A percentile compares a stretch with the other conserved stretches of the same genome.
These are phyloP conservation scores for Suzukiozyma palmioleophila DNA, from an alignment of 1,139 yeast genomes.

Conservation along the genomic window DNA sequence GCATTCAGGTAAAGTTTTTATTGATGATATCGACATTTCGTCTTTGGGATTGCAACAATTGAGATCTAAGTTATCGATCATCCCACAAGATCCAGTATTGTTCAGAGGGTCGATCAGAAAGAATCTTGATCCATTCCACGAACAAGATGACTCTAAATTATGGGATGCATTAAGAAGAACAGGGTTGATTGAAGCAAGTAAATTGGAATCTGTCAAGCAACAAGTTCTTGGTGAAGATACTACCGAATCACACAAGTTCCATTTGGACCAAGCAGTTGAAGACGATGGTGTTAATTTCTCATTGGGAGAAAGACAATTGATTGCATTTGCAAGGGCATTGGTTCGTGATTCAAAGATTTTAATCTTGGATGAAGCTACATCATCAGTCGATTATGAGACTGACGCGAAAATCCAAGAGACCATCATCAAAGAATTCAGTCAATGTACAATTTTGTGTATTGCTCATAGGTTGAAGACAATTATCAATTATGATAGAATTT, in stretches of 20 bases:
- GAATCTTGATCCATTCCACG: conserved; percentile 41
- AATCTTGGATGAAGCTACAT: conserved; percentile 54
- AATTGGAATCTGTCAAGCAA: conserved; percentile 17
- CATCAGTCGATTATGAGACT: conserved; percentile 54
- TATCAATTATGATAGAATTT: conserved; percentile 45
- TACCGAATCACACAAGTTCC: conserved; percentile 40
- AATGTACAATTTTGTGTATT: conserved; percentile 50
- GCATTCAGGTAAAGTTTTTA: conserved; percentile 44
- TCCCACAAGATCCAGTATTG: conserved; percentile 45
- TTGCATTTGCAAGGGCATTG: conserved; percentile 51
- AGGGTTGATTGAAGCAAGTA: conserved; percentile 33
- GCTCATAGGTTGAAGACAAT: conserved; percentile 55
- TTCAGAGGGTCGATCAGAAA: conserved; percentile 37
- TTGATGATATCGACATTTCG: conserved; percentile 61
- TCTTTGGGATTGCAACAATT: conserved; percentile 28
- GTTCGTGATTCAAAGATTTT: conserved; percentile 47
- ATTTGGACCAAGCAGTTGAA: conserved; percentile 47
- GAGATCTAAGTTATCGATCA: conserved; percentile 34
- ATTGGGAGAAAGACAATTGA: conserved; percentile 50
- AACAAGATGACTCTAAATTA: conserved; percentile 31
- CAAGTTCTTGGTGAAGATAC: conserved; percentile 13
- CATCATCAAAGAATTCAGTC: conserved; percentile 38
- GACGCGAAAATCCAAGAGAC: conserved; percentile 49
- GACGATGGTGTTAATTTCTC: conserved; percentile 54
- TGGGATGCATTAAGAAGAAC: conserved; percentile 45